Evolutionary conservation across 257 asterid species (phyloP), one percentile per base, ranked within the genome.

Genomic region (Cruciata laevipes): DNA sequence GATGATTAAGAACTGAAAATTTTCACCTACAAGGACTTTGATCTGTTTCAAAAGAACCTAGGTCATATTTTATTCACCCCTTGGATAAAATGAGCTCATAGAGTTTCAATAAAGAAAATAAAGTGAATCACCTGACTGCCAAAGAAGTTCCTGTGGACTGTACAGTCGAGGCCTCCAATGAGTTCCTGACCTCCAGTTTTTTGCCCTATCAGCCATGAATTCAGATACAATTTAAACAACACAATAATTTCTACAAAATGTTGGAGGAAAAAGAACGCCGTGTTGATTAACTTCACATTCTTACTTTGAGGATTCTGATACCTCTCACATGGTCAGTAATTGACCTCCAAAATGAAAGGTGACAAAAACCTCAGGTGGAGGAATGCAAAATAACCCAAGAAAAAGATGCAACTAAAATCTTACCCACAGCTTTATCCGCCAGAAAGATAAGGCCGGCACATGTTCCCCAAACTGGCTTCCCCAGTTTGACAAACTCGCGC

Each of bases 401-500:
- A 16, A 59, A 5, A 16, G 27, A 57, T 35, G 58, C 52, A 38
- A 44, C 38, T 63, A 7, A 52, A 69, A 56, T 72, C 80, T 52
- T 59, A 94, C 99, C 99, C 60, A 67, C 72, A 69, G 97, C 96
- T 79, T 71, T 94, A 83, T 94, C 81, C 17, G 99, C 97, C 83
- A 94, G 69, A 74, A 94, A 94, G 53, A 94, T 94, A 69, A 94
- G 95, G 66, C 99, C 99, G 6, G 99, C 99, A 72, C 99, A 94
- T 21, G 99, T 94, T 66, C 99, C 99, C 99, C 99, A 90, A 23
- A 94, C 97, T 0, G 99, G 99, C 78, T 94, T 94, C 56, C 97
- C 99, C 69, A 77, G 77, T 76, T 85, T 83, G 17, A 90, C 99
- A 75, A 90, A 94, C 70, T 94, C 99, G 5, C 99, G 86, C 74